Base-by-base conservation (phyloP, 164 flowering plant species). In the Nelumbo lutea region DNA sequence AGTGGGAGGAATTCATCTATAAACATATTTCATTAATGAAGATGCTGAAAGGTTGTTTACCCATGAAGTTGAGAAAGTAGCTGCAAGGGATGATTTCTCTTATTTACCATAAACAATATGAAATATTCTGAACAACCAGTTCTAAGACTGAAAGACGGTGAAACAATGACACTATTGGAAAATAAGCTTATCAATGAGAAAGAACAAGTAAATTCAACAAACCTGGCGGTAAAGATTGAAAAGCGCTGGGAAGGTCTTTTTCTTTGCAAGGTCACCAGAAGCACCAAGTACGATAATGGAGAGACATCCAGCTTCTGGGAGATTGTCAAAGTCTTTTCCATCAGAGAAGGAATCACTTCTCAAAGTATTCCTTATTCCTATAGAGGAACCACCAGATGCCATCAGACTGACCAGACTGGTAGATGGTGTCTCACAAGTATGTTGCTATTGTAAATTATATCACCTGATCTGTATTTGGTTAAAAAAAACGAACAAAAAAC, bases 211-310 rank as follows among this genome's bases (percentile, higher is more conserved):
- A 13, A 42, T 13, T 11, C 5, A 42, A 62, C 60, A 61, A 70
- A 95, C 99, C 98, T 89, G 90, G 8, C 85, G 82, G 73, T 83
- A 96, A 11, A 96, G 96, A 78, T 93, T 79, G 79, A 87, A 96
- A 42, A 96, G 91, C 2, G 99, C 99, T 4, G 99, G 99, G 64
- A 96, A 96, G 27, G 99, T 96, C 86, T 96, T 96, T 73, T 93
- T 96, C 87, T 96, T 96, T 57, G 99, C 99, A 78, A 96, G 99
- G 80, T 96, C 99, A 62, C 99, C 99, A 9, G 99, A 96, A 77
- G 99, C 99, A 69, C 99, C 99, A 61, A 96, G 90, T 53, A 96
- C 98, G 70, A 90, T 64, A 45, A 96, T 83, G 5, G 99, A 88
- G 42, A 96, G 90, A 69, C 89, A 84, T 46, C 97, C 99, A 76